Evolutionary conservation across 2,329 filamentous ascomycete genomes (phyloP), one percentile per base, ranked within the genome.

Genomic region (Pestalotiopsis sp.): DNA sequence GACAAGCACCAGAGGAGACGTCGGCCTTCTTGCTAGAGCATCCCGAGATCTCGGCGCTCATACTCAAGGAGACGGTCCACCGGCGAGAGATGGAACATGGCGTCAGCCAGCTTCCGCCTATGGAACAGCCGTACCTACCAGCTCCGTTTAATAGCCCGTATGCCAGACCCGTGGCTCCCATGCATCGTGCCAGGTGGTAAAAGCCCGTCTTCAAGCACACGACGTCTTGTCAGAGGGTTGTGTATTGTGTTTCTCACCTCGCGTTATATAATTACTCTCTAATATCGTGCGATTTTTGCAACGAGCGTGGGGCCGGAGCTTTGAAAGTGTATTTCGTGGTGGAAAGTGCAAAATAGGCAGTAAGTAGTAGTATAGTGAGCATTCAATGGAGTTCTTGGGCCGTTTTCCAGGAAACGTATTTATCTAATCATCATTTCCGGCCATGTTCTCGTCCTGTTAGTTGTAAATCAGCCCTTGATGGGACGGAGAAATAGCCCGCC

Each of bases 11-110:
- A 3, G 76, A 79, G 45, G 80, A 82, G 68, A 85, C 83, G 12
- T 75, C 77, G 38, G 75, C 76, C 14, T 86, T 85, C 69, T 75
- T 85, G 68, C 71, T 81, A 2, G 78, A 76, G 1, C 81, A 85
- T 69, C 83, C 84, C 1, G 83, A 85, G 69, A 76, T 86, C 23
- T 80, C 81, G 38, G 77, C 81, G n/a, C 73, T 82, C n/a, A 80
- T 86, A 66, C 78, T 86, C 61, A 78, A 79, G 68, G 84, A 86
- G 76, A 86, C 83, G 72, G 79, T 81, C 3, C 76, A 78, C 39
- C 76, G 83, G 65, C 77, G 83, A 55, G 82, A 84, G 71, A 79
- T 81, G 41, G 81, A 82, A 27, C 70, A 74, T 14, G 71, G 71
- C 23, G 75, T 75, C 6, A 72, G 78, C n/a, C 70, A 75, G 65